These are phyloP conservation scores for Colletotrichum limetticola DNA, from an alignment of 2,329 filamentous ascomycete species.

Conservation along the genomic window DNA sequence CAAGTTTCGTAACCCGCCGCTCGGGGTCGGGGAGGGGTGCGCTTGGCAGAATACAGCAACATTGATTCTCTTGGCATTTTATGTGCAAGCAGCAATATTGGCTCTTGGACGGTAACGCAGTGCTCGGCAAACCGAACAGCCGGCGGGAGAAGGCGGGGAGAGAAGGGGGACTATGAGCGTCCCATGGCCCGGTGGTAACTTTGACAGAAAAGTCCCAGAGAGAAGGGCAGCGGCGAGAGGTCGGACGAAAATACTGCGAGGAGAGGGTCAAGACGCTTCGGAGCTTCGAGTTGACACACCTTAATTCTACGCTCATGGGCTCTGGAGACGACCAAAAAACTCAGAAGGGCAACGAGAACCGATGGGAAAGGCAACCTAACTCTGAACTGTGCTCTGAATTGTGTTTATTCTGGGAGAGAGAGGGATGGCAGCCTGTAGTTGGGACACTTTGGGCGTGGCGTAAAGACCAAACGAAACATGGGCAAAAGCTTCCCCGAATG, in stretches of 20 bases:
- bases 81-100: neutral
- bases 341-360: constrained; percentile 5
- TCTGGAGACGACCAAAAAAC: neutral
- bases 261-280: constrained; percentile 3
- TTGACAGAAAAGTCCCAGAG: neutral
- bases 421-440: neutral
- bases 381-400: too few relatives aligned
- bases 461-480: constrained; percentile 29
- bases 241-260: neutral
- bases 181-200: neutral
- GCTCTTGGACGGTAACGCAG: neutral
- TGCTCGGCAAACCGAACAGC: constrained; percentile 21
- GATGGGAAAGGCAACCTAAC: neutral
- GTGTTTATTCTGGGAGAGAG: constrained; percentile 7
- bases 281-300: neutral
- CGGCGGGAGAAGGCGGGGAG: neutral
- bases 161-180: neutral
- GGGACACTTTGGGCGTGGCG: neutral
- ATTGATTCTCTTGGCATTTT: constrained; percentile 17
- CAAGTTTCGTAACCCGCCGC: constrained; percentile 16
- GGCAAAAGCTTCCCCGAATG: constrained; percentile 27
- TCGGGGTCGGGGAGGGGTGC: neutral
- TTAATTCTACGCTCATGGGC: neutral
- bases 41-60: constrained; percentile 21
- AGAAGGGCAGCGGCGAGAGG: neutral